Conservation (phyloP, 768 basidiomycete genomes). For the Mycena vitilis region DNA sequence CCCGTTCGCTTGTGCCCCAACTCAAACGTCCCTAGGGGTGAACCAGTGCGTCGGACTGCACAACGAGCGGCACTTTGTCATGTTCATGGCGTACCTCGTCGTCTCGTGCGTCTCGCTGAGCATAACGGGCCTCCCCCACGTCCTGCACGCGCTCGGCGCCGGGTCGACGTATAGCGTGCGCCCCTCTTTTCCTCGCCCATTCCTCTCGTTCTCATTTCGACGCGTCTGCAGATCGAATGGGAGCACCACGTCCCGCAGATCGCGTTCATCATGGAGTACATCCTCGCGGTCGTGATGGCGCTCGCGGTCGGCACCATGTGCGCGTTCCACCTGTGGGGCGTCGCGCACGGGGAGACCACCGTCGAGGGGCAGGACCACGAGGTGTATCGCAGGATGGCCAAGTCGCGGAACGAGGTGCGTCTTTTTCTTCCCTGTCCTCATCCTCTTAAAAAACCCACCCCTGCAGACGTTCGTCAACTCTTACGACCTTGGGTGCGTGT, state of each 20-base stretch:
- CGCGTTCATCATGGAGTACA: conserved; percentile 78
- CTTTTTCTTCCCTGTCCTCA: not conserved
- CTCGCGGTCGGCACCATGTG: conserved; percentile 81
- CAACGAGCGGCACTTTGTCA: conserved; percentile 95
- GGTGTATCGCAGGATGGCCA: conserved; percentile 78
- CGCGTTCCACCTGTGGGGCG: conserved; percentile 76
- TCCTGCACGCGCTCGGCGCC: conserved; percentile 70
- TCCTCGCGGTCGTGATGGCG: conserved; percentile 80
- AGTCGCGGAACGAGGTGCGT: conserved; percentile 73
- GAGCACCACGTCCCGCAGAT: conserved; percentile 72
- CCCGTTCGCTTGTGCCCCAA: conserved; percentile 7
- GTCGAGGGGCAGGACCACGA: conserved; percentile 93
- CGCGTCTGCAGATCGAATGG: too few species aligned
- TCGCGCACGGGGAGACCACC: conserved; percentile 83
- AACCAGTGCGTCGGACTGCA: conserved; percentile 97
- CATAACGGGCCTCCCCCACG: conserved; percentile 73
- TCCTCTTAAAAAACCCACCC: conserved; percentile 1
- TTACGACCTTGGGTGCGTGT: conserved; percentile 86
- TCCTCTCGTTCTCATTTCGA: too few species aligned
- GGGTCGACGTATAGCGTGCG: conserved; percentile 33
- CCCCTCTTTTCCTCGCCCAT: too few species aligned
- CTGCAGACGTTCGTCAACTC: conserved; percentile 85
- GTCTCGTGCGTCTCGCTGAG: conserved; percentile 65
- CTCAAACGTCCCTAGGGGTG: conserved; percentile 70
- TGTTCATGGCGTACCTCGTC: conserved; percentile 94